A percentile compares a stretch with the other conserved stretches of the same genome.
phyloP scores from a whole-genome alignment of 2,329 filamentous ascomycete genomes.

The Sclerotinia sclerotiorum region DNA sequence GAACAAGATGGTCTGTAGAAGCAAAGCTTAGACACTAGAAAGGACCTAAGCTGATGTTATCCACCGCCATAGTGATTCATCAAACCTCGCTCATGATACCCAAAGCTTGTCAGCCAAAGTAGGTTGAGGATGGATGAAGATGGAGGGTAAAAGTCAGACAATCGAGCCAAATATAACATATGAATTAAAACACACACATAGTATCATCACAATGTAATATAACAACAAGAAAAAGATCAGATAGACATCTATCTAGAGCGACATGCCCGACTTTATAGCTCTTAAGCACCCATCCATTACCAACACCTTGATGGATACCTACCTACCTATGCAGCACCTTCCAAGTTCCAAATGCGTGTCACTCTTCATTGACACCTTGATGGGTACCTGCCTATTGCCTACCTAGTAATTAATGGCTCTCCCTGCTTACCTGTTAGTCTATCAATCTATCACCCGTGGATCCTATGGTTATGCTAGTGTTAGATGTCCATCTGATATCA shows the following conservation, averaged over 20 bases:
- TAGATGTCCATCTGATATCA: neutral
- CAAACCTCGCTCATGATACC: neutral
- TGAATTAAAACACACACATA: too few species aligned
- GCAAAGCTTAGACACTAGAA: neutral
- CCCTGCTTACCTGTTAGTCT: neutral
- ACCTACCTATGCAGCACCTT: too few species aligned
- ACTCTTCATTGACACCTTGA: slow-evolving; percentile 1
- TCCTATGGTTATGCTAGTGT: neutral
- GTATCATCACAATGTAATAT: too few species aligned
- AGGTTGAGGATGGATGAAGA: neutral
- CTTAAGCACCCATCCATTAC: neutral
- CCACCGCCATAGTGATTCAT: too few species aligned
- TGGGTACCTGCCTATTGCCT: neutral
- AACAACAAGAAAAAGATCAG: too few species aligned
- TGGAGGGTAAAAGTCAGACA: neutral
- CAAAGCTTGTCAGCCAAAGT: neutral
- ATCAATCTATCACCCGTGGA: neutral
- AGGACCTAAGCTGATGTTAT: neutral
- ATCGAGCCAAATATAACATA: neutral
- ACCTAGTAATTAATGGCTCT: neutral
- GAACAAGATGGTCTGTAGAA: neutral
- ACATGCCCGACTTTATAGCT: neutral
- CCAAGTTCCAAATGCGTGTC: neutral
- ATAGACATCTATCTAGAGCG: neutral
- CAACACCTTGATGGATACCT: slow-evolving; percentile 3